Base-by-base conservation (phyloP, 2,329 filamentous ascomycete genomes). In the Alternaria ventricosa region DNA sequence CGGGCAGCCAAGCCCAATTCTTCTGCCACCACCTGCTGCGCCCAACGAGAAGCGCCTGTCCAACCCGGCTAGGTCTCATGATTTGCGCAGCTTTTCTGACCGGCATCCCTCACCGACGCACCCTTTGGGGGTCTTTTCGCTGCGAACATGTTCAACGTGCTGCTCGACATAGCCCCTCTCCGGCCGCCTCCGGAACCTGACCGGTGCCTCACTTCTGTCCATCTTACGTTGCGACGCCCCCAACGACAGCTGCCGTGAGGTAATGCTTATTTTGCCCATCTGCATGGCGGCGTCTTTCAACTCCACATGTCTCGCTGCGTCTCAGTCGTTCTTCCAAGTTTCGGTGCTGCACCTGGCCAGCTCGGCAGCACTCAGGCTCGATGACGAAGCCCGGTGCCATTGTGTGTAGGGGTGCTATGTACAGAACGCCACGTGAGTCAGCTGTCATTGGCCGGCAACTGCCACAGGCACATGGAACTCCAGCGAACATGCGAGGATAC, bases 341-440 rank as follows among this genome's bases (percentile, higher is more conserved):
- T 53, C 57, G 33, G 47, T 27, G 58, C 63, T 66, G 67, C 68
- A 66, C 57, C 49, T 57, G 68, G 69, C 70, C 71, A 67, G 65
- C 71, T 70, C 67, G 68, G 63, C 70, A 57, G 23, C 49, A 33
- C 30, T 58, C 54, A 28, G 55, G 46, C 50, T 57, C 49, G 64
- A 70, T 70, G 68, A 70, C 68, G 66, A 69, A 70, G 68, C 68
- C 56, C 45, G 28, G 59, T 56, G 62, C 55, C 55, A 22, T 55
- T 58, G 58, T 46, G 44, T 60, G 64, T 67, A 60, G 55, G 63
- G 55, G 55, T 61, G 18, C 45, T 41, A 61, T 53, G 49, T 59
- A 55, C 50, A 65, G 55, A 60, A 44, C 61, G 27, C 36, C 61
- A 64, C 60, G 43, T 67, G 66, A 59, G 28, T 23, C 46, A 12